Evolutionary conservation across 306 rosid species (phyloP).

Genomic region (Echinosophora koreensis): DNA sequence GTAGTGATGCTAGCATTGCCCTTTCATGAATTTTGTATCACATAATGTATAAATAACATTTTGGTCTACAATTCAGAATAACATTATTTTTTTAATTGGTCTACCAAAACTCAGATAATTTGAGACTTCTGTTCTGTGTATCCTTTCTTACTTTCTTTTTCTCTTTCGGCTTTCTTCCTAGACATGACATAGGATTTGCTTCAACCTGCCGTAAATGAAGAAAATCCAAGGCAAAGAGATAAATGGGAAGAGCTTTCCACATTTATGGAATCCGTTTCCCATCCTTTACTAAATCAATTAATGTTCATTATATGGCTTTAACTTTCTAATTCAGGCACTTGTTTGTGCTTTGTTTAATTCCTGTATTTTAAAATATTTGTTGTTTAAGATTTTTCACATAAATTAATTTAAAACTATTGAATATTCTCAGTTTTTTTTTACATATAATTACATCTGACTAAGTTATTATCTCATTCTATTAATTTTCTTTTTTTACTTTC

Average conservation of each 20-base stretch:
- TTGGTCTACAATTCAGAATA: background rate
- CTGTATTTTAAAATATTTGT: too few species aligned
- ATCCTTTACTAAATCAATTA: constrained; percentile 9
- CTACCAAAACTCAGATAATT: background rate
- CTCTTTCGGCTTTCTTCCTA: constrained; percentile 22
- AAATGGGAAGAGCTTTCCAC: constrained; percentile 45
- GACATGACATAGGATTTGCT: background rate
- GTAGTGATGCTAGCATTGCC: too few species aligned
- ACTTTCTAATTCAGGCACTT: background rate
- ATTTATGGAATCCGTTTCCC: constrained; percentile 5
- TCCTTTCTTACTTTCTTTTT: background rate
- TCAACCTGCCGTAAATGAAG: background rate
- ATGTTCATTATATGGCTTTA: background rate
- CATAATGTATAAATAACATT: background rate
- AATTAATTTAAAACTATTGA: too few species aligned
- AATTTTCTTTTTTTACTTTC: too few species aligned
- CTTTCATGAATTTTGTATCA: too few species aligned
- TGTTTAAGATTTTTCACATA: too few species aligned
- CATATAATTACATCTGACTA: too few species aligned
- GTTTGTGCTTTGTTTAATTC: constrained; percentile 1
- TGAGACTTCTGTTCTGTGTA: background rate
- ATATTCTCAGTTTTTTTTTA: too few species aligned
- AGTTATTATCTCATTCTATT: too few species aligned
- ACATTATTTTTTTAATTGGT: background rate
- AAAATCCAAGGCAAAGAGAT: constrained; percentile 25